Evolutionary conservation across 2,329 filamentous ascomycete species (phyloP).

Genomic region (Epichloe hybrida): DNA sequence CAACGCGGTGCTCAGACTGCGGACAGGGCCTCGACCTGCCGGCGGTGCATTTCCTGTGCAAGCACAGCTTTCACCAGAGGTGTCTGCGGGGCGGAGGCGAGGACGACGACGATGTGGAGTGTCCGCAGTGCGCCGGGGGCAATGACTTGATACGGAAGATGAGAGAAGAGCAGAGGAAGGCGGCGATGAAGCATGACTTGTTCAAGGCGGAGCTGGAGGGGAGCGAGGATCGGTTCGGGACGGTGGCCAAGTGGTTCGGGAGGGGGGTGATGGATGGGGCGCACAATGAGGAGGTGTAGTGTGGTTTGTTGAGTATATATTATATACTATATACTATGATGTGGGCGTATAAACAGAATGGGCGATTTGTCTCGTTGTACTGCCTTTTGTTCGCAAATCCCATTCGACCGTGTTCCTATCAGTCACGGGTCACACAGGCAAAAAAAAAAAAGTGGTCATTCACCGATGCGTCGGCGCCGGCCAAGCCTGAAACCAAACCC

Average conservation of each 20-base stretch:
- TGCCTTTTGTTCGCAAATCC: too few relatives aligned
- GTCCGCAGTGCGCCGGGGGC: conserved; percentile 68
- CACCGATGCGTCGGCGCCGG: too few relatives aligned
- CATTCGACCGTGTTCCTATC: too few relatives aligned
- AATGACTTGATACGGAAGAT: conserved; percentile 86
- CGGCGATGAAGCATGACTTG: conserved; percentile 74
- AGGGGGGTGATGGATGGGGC: conserved; percentile 68
- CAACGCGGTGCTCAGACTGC: conserved; percentile 77
- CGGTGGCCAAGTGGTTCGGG: conserved; percentile 88
- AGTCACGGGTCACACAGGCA: too few relatives aligned
- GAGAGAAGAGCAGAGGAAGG: conserved; percentile 72
- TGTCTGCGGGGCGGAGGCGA: conserved; percentile 47
- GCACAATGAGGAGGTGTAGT: conserved; percentile 17
- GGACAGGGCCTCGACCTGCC: conserved; percentile 68
- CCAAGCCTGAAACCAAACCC: too few relatives aligned
- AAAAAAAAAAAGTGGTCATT: too few relatives aligned
- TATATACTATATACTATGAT: too few relatives aligned
- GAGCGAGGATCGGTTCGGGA: conserved; percentile 75
- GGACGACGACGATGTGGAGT: conserved; percentile 54
- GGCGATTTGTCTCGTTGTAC: not conserved
- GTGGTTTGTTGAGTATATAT: not conserved
- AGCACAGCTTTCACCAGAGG: conserved; percentile 89
- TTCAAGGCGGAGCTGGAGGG: conserved; percentile 65
- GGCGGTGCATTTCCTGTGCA: conserved; percentile 90
- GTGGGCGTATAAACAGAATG: not conserved